Conservation (phyloP, 2,329 filamentous ascomycete genomes). For the Alternaria sp. region DNA sequence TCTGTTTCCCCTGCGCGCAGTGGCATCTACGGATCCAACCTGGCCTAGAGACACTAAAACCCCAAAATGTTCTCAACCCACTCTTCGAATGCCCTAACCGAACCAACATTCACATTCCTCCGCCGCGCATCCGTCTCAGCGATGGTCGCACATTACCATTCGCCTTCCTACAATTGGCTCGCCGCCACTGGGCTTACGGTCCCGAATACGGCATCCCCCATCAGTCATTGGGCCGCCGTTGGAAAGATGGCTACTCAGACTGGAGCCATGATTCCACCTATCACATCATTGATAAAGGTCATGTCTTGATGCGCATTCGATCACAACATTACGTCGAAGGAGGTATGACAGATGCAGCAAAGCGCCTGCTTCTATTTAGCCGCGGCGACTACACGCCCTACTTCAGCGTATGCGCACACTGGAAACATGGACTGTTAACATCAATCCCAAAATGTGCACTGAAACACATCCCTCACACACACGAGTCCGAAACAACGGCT, state of each 20-base stretch:
- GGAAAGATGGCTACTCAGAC: slow-evolving; percentile 59
- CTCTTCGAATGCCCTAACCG: slow-evolving; percentile 65
- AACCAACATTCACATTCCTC: slow-evolving; percentile 60
- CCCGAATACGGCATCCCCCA: slow-evolving; percentile 50
- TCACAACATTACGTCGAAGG: slow-evolving; percentile 62
- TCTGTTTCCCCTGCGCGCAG: slow-evolving; percentile 66
- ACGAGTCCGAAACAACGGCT: slow-evolving; percentile 49
- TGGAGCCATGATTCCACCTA: slow-evolving; percentile 65
- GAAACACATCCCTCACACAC: slow-evolving; percentile 61
- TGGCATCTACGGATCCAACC: slow-evolving; percentile 64
- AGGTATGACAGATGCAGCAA: slow-evolving; percentile 60
- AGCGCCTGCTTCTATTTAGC: slow-evolving; percentile 66
- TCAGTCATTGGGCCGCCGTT: slow-evolving; percentile 59
- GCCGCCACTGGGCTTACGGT: slow-evolving; percentile 60
- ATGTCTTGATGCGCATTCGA: slow-evolving; percentile 66
- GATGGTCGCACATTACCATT: slow-evolving; percentile 65
- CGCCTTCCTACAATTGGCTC: slow-evolving; percentile 65
- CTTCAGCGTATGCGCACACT: slow-evolving; percentile 69
- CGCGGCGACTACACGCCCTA: slow-evolving; percentile 69
- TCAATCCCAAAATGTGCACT: slow-evolving; percentile 68
- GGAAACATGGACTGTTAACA: slow-evolving; percentile 68
- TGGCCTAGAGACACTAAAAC: slow-evolving; percentile 63
- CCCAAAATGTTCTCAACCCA: slow-evolving; percentile 63
- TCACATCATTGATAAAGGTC: slow-evolving; percentile 63
- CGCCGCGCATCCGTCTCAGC: slow-evolving; percentile 60